Evolutionary conservation across 257 asterid species (phyloP).

Genomic region (Solanum sejunctum): DNA sequence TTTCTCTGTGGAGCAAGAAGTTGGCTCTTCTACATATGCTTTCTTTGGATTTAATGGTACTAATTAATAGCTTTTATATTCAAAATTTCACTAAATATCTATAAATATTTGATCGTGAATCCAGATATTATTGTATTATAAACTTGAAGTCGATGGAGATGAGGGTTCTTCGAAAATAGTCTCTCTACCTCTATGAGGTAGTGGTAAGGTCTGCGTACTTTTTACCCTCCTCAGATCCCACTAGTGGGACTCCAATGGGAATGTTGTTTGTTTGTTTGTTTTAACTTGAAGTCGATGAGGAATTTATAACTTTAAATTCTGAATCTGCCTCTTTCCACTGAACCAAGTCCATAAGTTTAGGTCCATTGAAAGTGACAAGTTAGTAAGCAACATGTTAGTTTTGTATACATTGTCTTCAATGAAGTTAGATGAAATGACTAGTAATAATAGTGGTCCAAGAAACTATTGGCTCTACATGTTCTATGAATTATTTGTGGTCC

Average conservation of each 20-base stretch:
- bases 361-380: neutral
- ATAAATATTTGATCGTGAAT: neutral
- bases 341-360: neutral
- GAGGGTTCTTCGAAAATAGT: too few species aligned
- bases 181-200: too few species aligned
- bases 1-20: constrained; percentile 95
- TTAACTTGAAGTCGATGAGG: neutral
- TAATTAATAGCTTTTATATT: neutral
- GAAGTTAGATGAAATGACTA: neutral
- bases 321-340: neutral
- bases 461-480: neutral
- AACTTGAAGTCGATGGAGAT: neutral
- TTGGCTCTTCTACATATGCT: constrained; percentile 83
- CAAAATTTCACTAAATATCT: neutral
- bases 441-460: neutral
- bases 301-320: neutral
- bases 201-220: too few species aligned
- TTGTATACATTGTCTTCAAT: neutral
- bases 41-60: constrained; percentile 94
- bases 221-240: too few species aligned
- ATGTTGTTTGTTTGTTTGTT: too few species aligned
- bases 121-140: neutral
- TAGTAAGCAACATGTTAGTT: neutral
- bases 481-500: neutral
- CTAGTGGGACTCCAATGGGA: too few species aligned